A percentile compares a stretch with the other conserved stretches of the same genome.
phyloP scores from a whole-genome alignment of 2,329 filamentous ascomycete genomes.

The Beauveria brongniartii region DNA sequence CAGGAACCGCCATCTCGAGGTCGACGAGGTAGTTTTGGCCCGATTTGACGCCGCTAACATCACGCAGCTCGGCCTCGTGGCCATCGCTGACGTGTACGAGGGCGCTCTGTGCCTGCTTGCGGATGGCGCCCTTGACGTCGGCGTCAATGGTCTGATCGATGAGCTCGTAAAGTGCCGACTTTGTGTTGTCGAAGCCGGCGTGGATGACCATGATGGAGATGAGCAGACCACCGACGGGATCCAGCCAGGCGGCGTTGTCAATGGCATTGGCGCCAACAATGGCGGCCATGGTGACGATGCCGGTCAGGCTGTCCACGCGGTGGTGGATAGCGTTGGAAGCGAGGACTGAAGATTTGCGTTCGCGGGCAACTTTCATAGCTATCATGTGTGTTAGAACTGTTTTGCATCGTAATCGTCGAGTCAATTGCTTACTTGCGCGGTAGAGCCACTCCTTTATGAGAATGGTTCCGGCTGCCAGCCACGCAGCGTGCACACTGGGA shows the following conservation, averaged over 20 bases:
- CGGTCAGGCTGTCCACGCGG: constrained; percentile 90
- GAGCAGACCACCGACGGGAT: constrained; percentile 84
- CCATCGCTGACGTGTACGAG: constrained; percentile 46
- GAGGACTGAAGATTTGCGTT: constrained; percentile 91
- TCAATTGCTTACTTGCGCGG: constrained; percentile 67
- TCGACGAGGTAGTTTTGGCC: constrained; percentile 96
- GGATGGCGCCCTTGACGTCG: constrained; percentile 68
- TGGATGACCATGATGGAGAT: constrained; percentile 92
- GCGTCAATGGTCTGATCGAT: constrained; percentile 85
- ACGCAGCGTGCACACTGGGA: constrained; percentile 88
- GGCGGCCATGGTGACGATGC: constrained; percentile 82
- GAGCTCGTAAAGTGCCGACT: constrained; percentile 73
- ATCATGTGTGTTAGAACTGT: constrained; percentile 22
- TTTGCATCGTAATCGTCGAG: neutral
- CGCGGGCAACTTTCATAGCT: constrained; percentile 92
- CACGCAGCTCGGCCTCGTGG: constrained; percentile 59
- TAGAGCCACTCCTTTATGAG: constrained; percentile 96
- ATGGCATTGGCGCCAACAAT: constrained; percentile 87
- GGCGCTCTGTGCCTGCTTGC: constrained; percentile 54
- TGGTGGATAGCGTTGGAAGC: constrained; percentile 96
- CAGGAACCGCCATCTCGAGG: constrained; percentile 74
- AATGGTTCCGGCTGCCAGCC: constrained; percentile 86
- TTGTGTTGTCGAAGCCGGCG: constrained; percentile 80
- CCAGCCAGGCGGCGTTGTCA: constrained; percentile 80
- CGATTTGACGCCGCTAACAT: constrained; percentile 84